Conservation (phyloP, 345 rosid species). For the Aquilaria malaccensis region DNA sequence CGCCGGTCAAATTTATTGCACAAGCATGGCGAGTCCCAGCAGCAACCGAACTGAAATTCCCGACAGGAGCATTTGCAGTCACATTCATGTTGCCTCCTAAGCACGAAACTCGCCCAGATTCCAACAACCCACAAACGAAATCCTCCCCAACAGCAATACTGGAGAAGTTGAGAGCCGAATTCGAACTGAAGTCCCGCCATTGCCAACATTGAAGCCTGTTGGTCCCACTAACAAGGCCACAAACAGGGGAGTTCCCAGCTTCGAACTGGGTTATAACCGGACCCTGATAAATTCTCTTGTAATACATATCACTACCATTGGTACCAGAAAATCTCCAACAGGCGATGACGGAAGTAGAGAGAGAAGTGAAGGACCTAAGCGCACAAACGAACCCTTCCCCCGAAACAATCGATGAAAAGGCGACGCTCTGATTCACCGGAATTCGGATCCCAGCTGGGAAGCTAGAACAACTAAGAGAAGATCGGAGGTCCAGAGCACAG, state of each 20-base stretch:
- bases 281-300: conserved; percentile 35
- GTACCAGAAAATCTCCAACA: conserved; percentile 55
- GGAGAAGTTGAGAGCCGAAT: not conserved
- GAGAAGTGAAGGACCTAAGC: conserved; percentile 15
- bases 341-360: conserved; percentile 24
- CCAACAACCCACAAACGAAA: conserved; percentile 48
- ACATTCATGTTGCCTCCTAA: not conserved
- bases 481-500: conserved; percentile 32
- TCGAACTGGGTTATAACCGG: conserved; percentile 31
- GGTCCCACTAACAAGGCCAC: conserved; percentile 40
- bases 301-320: conserved; percentile 10
- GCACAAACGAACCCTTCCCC: conserved; percentile 64
- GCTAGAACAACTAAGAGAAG: conserved; percentile 45
- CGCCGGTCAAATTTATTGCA: conserved; percentile 21
- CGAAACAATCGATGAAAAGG: conserved; percentile 43
- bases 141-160: conserved; percentile 48
- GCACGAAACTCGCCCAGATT: conserved; percentile 21
- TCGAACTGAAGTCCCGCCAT: conserved; percentile 15
- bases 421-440: conserved; percentile 2
- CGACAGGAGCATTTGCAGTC: not conserved
- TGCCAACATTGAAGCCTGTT: conserved; percentile 50
- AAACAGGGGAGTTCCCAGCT: conserved; percentile 41
- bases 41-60: conserved; percentile 31
- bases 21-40: conserved; percentile 60
- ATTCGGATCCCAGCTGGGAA: conserved; percentile 23